Conservation (phyloP, 2,329 filamentous ascomycete genomes). For the Samsoniella hepiali region DNA sequence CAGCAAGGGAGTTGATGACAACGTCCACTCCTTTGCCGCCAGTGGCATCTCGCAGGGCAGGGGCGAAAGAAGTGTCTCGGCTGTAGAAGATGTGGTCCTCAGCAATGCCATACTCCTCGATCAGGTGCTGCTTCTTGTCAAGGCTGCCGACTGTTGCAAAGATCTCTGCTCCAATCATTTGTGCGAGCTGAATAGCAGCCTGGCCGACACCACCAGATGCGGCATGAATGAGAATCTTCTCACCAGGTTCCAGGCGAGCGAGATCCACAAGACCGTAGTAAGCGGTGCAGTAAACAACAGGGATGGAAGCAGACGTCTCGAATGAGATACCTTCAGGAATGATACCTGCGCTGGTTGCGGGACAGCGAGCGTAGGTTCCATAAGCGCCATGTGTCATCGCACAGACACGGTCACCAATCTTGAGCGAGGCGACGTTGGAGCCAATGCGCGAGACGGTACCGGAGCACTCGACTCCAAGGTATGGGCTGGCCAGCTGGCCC, state of each 20-base stretch:
- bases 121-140: slow-evolving; percentile 39
- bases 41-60: slow-evolving; percentile 28
- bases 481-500: slow-evolving; percentile 35
- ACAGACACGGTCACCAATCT: slow-evolving; percentile 73
- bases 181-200: slow-evolving; percentile 38
- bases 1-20: slow-evolving; percentile 54
- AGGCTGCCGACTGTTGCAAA: slow-evolving; percentile 41
- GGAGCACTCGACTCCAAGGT: slow-evolving; percentile 40
- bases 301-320: slow-evolving; percentile 38
- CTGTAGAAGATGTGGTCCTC: slow-evolving; percentile 31
- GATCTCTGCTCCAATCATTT: slow-evolving; percentile 38
- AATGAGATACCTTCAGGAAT: slow-evolving; percentile 39
- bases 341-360: slow-evolving; percentile 32
- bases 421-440: slow-evolving; percentile 55
- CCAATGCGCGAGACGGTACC: slow-evolving; percentile 50
- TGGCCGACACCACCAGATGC: slow-evolving; percentile 39
- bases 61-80: slow-evolving; percentile 25
- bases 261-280: slow-evolving; percentile 39
- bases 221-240: slow-evolving; percentile 40
- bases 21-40: slow-evolving; percentile 62
- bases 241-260: slow-evolving; percentile 36
- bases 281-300: slow-evolving; percentile 40
- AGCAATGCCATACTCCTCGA: slow-evolving; percentile 36
- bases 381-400: slow-evolving; percentile 35
- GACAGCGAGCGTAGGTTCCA: slow-evolving; percentile 33